Base-by-base conservation (phyloP, 352 stramenopile species). In the Phytophthora lateralis region DNA sequence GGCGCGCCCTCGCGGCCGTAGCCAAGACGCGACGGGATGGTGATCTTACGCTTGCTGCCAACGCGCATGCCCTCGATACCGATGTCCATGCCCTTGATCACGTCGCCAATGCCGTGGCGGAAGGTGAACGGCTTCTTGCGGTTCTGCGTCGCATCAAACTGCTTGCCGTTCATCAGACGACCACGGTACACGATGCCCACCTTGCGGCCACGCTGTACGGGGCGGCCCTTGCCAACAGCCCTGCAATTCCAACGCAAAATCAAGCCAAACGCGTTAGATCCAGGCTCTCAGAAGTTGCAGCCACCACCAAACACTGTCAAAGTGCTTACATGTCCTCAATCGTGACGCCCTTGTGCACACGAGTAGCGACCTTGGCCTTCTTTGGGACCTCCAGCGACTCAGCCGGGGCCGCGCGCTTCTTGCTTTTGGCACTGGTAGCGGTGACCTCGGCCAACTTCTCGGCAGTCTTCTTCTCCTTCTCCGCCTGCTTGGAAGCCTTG, bases 41-140 rank as follows among this genome's bases (percentile, higher is more conserved):
- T 76, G 46, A 99, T 92, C 24, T 87, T 96, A 44, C 96, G 95
- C 82, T 99, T 96, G 61, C 86, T 88, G 27, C 88, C 88, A 1
- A 86, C 55, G 29, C 84, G 83, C 85, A 96, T 96, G 60, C 85
- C 88, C 44, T 93, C 81, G 14, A 99, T 97, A 38, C 95, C 88
- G 60, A 98, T 90, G 71, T 98, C 96, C 93, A 97, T 98, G 62
- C 95, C 95, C 66, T 97, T 96, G 73, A 98, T 98, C 27, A 98
- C 95, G 50, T 97, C 80, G 37, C 88, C 88, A 24, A 92, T 81
- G 48, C 88, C 85, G 48, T 93, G 85, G 37, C 82, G 82, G 80
- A 96, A 96, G 43, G 71, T 73, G 68, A 96, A 96, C 48, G 88
- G 85, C 53, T 80, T 83, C 69, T 93, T 94, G 64, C 88, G 87